These are phyloP conservation scores for Xylaria sp. DNA, from an alignment of 2,329 filamentous ascomycete genomes.

Conservation along the genomic window DNA sequence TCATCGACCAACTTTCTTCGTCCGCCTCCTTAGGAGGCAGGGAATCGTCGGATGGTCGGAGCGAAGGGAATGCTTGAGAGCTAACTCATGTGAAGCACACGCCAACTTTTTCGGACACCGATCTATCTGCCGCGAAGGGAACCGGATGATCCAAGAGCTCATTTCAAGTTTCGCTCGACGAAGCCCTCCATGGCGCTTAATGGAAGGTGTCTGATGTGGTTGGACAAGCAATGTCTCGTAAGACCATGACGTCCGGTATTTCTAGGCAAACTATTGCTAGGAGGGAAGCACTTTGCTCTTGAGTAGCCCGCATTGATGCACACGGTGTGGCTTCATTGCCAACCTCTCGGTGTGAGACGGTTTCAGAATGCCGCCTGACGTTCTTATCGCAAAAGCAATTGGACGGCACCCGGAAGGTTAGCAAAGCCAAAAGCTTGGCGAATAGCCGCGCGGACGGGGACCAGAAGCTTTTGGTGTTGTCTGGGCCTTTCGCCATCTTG, in stretches of 20 bases:
- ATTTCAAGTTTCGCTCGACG: constrained; percentile 25
- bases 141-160: constrained; percentile 13
- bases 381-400: background rate
- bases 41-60: constrained; percentile 16
- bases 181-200: constrained; percentile 11
- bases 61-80: constrained; percentile 1
- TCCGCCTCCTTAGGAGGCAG: constrained; percentile 4
- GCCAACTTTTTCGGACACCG: constrained; percentile 22
- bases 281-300: background rate
- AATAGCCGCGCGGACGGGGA: constrained; percentile 13
- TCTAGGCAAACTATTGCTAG: background rate
- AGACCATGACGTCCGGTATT: background rate
- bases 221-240: background rate
- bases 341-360: background rate
- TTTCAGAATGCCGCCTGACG: background rate
- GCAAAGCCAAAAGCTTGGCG: constrained; percentile 4
- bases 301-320: background rate
- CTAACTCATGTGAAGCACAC: constrained; percentile 4
- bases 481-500: background rate
- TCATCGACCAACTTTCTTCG: constrained; percentile 13
- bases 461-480: background rate
- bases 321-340: background rate
- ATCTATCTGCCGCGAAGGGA: constrained; percentile 7
- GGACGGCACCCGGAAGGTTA: background rate
- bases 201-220: constrained; percentile 4